Base-by-base conservation (phyloP, 768 basidiomycete species). In the Harrya chromipes region DNA sequence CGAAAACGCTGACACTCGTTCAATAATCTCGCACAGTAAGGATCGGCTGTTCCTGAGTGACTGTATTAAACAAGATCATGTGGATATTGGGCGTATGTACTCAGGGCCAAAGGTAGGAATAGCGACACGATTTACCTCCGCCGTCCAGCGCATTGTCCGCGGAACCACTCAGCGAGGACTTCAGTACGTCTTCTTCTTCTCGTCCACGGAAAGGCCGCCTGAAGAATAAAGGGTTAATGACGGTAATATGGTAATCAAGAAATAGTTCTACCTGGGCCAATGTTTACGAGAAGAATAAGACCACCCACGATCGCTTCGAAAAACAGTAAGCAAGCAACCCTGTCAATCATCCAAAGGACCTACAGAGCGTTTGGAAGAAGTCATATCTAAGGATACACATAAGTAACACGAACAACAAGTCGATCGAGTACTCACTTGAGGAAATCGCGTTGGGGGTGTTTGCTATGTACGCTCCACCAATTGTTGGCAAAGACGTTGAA, bases 401-500 rank as follows among this genome's bases (percentile, higher is more conserved):
- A 43, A 72, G 63, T 43, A 38, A 38, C 20, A 52, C 29, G 40
- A 35, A 43, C 19, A 13, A 50, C 0, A 21, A 9, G 13, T 38
- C 26, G 24, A 20, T 4, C n/a, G 26, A 21, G 9, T 10, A 74
- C 87, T 57, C 64, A 94, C 89, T 97, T 97, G 63, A 98, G 82
- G 84, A 98, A 99, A 67, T 99, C 97, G 21, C 94, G 81, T 63
- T 94, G 91, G 55, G 95, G 95, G 69, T 98, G 97, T 38, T 85
- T 82, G 39, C 85, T 81, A 68, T 93, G 86, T 20, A 98, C 85
- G 58, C 81, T 85, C 95, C 95, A 99, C 89, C 90, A 99, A 72
- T 97, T 97, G 78, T 99, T 99, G 70, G 89, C 90, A 61, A 95
- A 90, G 29, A 95, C 93, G 67, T 99, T 99, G 85, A 98, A 97